These are phyloP conservation scores for Schwanniomyces sp. DNA, from an alignment of 805 yeast genomes.

Conservation along the genomic window DNA sequence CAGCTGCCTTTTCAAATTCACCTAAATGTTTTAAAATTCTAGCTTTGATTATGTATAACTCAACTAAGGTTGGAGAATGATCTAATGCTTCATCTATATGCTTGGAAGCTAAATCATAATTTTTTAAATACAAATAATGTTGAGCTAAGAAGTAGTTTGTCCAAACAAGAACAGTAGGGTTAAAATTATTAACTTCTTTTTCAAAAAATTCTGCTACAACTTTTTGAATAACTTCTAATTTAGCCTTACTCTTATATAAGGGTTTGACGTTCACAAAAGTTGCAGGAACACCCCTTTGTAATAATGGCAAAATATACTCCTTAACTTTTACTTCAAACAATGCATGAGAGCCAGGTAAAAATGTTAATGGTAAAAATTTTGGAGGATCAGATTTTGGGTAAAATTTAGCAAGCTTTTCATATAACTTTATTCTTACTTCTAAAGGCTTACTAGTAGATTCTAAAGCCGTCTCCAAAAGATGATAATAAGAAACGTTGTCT, in stretches of 20 bases:
- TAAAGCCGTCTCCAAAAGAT: slow-evolving; percentile 63
- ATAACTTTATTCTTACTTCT: slow-evolving; percentile 56
- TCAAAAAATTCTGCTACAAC: slow-evolving; percentile 52
- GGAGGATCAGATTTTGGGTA: slow-evolving; percentile 88
- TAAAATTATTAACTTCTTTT: slow-evolving; percentile 21
- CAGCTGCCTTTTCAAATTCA: slow-evolving; percentile 60
- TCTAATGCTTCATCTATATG: slow-evolving; percentile 61
- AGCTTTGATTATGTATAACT: slow-evolving; percentile 77
- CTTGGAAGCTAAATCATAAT: slow-evolving; percentile 54
- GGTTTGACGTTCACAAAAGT: slow-evolving; percentile 85
- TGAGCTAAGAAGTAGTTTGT: slow-evolving; percentile 75
- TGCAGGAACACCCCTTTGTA: slow-evolving; percentile 85
- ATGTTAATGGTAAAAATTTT: slow-evolving; percentile 72
- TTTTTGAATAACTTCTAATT: slow-evolving; percentile 46
- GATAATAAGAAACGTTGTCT: slow-evolving; percentile 68
- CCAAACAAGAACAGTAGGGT: slow-evolving; percentile 62
- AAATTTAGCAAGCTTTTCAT: slow-evolving; percentile 60
- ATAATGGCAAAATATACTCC: slow-evolving; percentile 58
- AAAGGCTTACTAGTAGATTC: slow-evolving; percentile 46
- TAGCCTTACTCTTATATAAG: slow-evolving; percentile 52
- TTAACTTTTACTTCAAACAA: slow-evolving; percentile 47
- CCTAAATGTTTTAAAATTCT: slow-evolving; percentile 74
- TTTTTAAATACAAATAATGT: slow-evolving; percentile 60
- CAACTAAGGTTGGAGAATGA: slow-evolving; percentile 84
- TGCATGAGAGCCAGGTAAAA: slow-evolving; percentile 53